Conservation (phyloP, 2,329 filamentous ascomycete species). For the Xylaria sp. region DNA sequence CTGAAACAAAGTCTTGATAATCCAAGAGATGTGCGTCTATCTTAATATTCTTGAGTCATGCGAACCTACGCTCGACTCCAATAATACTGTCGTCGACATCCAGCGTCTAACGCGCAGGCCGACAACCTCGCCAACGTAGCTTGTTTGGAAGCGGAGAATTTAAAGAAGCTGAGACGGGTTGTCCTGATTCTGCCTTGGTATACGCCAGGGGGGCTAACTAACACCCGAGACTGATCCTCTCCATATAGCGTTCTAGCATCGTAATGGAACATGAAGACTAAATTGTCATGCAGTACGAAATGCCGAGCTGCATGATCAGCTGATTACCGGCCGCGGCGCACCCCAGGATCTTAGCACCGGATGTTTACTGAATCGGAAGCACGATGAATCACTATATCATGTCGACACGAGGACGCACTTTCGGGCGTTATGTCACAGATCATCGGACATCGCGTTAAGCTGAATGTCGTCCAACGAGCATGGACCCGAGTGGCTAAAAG, state of each 20-base stretch:
- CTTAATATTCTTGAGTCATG: conserved; percentile 40
- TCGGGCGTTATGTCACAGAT: conserved; percentile 21
- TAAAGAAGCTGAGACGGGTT: conserved; percentile 13
- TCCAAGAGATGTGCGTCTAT: conserved; percentile 35
- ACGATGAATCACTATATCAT: conserved; percentile 27
- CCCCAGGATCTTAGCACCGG: conserved; percentile 35
- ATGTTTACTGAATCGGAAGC: conserved; percentile 27
- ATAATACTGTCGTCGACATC: not conserved
- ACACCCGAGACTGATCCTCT: conserved; percentile 32
- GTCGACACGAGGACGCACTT: conserved; percentile 29
- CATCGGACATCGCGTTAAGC: conserved; percentile 9
- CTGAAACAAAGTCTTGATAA: conserved; percentile 47
- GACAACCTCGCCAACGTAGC: conserved; percentile 1
- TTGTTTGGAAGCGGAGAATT: conserved; percentile 14
- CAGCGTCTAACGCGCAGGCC: not conserved
- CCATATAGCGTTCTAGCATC: conserved; percentile 19
- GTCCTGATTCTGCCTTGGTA: conserved; percentile 18
- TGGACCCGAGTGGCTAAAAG: conserved; percentile 22
- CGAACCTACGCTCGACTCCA: conserved; percentile 13
- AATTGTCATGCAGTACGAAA: conserved; percentile 38
- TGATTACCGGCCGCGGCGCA: conserved; percentile 36
- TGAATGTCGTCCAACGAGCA: conserved; percentile 23
- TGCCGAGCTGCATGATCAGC: conserved; percentile 40
- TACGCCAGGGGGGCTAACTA: conserved; percentile 19
- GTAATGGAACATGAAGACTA: conserved; percentile 29